Base-by-base conservation (phyloP, 1,139 yeast species). In the Pichia cactophila region DNA sequence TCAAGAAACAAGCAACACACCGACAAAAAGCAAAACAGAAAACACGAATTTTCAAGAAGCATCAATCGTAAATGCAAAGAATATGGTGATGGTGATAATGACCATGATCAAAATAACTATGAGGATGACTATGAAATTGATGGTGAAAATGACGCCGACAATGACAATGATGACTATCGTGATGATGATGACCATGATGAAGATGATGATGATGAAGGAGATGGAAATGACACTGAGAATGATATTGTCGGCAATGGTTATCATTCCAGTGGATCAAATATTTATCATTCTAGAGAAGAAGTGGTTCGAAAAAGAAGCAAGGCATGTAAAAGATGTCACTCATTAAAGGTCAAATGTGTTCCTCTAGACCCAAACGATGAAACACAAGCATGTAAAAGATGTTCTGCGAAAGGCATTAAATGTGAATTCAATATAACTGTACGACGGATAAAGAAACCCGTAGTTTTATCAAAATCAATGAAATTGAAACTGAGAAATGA, bases 281-380 rank as follows among this genome's bases (percentile, higher is more conserved):
- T 26, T 9, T 20, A 16, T 20, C 20, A 33, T 23, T 26, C 37
- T 4, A 33, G 16, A 23, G 42, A 33, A 28, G 38, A 26, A 5
- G n/a, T 29, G 38, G 10, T 33, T 37, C 17, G 42, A n/a, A 20
- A 33, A 44, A 57, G 77, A 42, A 63, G 80, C 2, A 76, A 76
- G 47, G 96, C 96, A 1, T 88, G 96, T 64, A 83, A 81, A 50
- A 76, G 83, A 49, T 88, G 96, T 63, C 95, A 88, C 60, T 65
- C 85, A 1, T 71, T 87, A 46, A 88, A 88, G 60, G 95, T 87
- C 36, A 81, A 83, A 56, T 88, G 96, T 64, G 80, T 84, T 12
- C 94, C 95, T 0, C 72, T 83, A 1, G 84, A 85, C 61, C 72
- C 75, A 0, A 57, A 67, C 14, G 73, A 78, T 56, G 81, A 70